Base-by-base conservation (phyloP, 192 early-diverging fungal genomes). In the Rhizophagus sp. region DNA sequence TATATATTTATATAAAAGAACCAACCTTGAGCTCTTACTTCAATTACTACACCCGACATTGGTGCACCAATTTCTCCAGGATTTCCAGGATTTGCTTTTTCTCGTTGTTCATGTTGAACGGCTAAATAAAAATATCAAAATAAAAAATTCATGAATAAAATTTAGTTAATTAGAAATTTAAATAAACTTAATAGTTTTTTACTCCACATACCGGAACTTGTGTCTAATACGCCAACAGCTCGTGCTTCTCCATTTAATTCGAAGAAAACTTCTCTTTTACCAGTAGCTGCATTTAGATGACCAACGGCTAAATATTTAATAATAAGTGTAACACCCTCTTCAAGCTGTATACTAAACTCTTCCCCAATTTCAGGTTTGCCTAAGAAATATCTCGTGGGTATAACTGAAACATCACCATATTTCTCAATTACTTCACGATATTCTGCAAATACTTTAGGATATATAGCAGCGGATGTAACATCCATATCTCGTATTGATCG, bases 11-110 rank as follows among this genome's bases (percentile, higher is more conserved):
- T 22, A 70, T 70, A 22, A 41, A 10, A 44, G 19, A 41, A 69
- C 63, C 0, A 52, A 68, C 77, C 65, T 77, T 94, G 92, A 33
- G 93, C 95, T 79, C 94, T 90, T 81, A 99, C 88, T 83, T 99
- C 97, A 24, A 99, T 92, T 1, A 99, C 95, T 2, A 96, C 93
- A 73, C 97, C 97, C 70, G 93, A 91, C 97, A 99, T 99, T n/a
- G 97, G 97, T 10, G 96, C 96, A 6, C 94, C 94, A 65, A 98
- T 89, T 63, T 99, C 93, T 77, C 90, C 91, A 85, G 93, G 91
- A 39, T 92, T 90, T 73, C 85, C 83, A 0, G 92, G 85, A 80
- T 96, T 90, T 15, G 96, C 97, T 83, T 93, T 93, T 69, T 85
- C 90, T 66, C 90, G 92, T n/a, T 88, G 85, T 49, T 90, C 86